Evolutionary conservation across 2,329 filamentous ascomycete genomes (phyloP).

Genomic region (Sclerotinia sclerotiorum): DNA sequence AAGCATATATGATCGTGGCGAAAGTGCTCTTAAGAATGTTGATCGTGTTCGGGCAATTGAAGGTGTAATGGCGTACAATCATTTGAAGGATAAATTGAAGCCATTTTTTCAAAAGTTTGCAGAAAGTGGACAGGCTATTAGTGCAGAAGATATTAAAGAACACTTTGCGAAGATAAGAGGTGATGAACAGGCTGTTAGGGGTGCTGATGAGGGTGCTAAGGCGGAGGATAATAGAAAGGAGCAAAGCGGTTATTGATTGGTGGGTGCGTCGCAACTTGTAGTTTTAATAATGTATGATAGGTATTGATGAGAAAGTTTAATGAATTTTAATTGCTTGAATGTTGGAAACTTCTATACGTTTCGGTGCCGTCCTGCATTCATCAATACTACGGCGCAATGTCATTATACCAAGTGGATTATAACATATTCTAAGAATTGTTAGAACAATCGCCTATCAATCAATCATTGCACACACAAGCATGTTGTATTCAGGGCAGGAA

Average conservation of each 20-base stretch:
- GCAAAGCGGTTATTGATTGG: constrained; percentile 45
- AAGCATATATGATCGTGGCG: constrained; percentile 84
- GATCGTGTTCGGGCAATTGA: constrained; percentile 93
- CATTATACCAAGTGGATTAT: not conserved
- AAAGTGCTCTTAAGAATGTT: constrained; percentile 86
- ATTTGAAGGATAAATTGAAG: constrained; percentile 94
- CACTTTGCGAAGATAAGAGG: constrained; percentile 95
- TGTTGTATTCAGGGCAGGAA: not conserved
- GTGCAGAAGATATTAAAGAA: constrained; percentile 92
- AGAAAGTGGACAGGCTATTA: constrained; percentile 82
- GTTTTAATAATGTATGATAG: constrained; percentile 11
- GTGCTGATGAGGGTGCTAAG: constrained; percentile 38
- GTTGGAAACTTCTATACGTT: not conserved
- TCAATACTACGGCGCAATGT: not conserved
- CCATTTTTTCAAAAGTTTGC: constrained; percentile 92
- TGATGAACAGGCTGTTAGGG: constrained; percentile 60
- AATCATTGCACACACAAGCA: not conserved
- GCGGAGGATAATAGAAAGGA: constrained; percentile 44
- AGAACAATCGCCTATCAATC: not conserved
- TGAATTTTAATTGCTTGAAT: not conserved
- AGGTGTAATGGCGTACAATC: constrained; percentile 97
- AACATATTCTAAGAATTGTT: not conserved
- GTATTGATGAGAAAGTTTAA: not conserved
- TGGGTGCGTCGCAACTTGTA: not conserved
- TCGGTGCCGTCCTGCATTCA: not conserved